Evolutionary conservation across 2,329 filamentous ascomycete species (phyloP).

Genomic region (Microdochium nivale): DNA sequence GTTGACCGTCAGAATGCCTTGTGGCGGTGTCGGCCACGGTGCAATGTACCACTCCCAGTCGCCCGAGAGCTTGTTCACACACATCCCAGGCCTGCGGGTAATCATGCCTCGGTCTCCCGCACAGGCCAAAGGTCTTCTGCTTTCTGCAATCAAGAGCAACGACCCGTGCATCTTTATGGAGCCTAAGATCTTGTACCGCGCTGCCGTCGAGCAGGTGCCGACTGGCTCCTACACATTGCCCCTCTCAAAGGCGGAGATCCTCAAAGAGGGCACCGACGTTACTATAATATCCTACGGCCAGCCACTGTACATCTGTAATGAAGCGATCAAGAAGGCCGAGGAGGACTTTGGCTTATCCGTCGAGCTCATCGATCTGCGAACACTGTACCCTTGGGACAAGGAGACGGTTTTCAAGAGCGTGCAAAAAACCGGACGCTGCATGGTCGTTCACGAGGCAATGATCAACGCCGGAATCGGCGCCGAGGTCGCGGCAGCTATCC

Average conservation of each 20-base stretch:
- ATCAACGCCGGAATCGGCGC: slow-evolving; percentile 83
- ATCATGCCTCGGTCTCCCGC: slow-evolving; percentile 78
- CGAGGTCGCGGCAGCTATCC: slow-evolving; percentile 80
- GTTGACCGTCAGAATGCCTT: slow-evolving; percentile 83
- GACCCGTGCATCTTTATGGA: slow-evolving; percentile 93
- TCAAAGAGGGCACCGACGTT: slow-evolving; percentile 72
- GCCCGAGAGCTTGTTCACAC: slow-evolving; percentile 80
- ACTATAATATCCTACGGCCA: slow-evolving; percentile 87
- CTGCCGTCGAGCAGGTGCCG: slow-evolving; percentile 86
- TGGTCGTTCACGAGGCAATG: slow-evolving; percentile 91
- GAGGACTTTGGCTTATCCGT: slow-evolving; percentile 69
- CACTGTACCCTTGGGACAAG: slow-evolving; percentile 88
- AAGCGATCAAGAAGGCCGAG: slow-evolving; percentile 65
- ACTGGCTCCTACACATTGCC: slow-evolving; percentile 73
- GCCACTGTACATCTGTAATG: slow-evolving; percentile 74
- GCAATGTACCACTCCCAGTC: slow-evolving; percentile 84
- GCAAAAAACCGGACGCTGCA: slow-evolving; percentile 73
- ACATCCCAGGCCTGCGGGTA: slow-evolving; percentile 77
- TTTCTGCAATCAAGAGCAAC: slow-evolving; percentile 68
- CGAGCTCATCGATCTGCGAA: slow-evolving; percentile 81
- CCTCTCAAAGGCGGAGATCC: slow-evolving; percentile 73
- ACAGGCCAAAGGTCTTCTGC: slow-evolving; percentile 80
- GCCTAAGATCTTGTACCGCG: slow-evolving; percentile 86
- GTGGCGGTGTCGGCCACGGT: slow-evolving; percentile 82
- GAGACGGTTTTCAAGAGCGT: slow-evolving; percentile 74